Evolutionary conservation across 2,329 filamentous ascomycete species (phyloP).

Genomic region (Chaetoscypha palmicola): DNA sequence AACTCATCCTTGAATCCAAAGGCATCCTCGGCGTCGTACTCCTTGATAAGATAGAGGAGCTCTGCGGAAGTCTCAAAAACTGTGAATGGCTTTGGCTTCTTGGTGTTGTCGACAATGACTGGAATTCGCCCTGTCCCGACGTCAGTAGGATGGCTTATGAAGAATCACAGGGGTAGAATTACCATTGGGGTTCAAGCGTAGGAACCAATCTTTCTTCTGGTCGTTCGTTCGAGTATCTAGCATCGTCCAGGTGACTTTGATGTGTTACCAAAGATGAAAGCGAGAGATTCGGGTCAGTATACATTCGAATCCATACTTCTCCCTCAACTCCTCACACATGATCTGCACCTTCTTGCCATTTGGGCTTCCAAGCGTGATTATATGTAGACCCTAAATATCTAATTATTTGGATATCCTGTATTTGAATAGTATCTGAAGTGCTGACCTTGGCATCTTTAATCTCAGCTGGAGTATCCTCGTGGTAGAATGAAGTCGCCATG

Average conservation of each 20-base stretch:
- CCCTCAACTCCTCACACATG: conserved; percentile 47
- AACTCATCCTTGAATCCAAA: conserved; percentile 47
- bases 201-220: conserved; percentile 50
- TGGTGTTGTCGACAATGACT: conserved; percentile 42
- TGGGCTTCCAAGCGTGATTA: conserved; percentile 44
- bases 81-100: conserved; percentile 41
- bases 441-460: not conserved
- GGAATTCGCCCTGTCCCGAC: conserved; percentile 37
- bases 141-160: conserved; percentile 14
- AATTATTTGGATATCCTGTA: not conserved
- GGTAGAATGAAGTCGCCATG: not conserved
- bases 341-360: conserved; percentile 48
- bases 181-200: conserved; percentile 41
- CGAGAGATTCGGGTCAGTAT: conserved; percentile 21
- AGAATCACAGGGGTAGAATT: conserved; percentile 1
- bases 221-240: conserved; percentile 36
- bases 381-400: conserved; percentile 36
- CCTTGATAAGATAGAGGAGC: conserved; percentile 45
- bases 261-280: conserved; percentile 34
- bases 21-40: conserved; percentile 40
- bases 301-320: conserved; percentile 42
- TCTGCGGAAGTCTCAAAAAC: conserved; percentile 48
- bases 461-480: not conserved
- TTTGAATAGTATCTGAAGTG: not conserved
- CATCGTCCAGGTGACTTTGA: conserved; percentile 10